Percentiles rank a stretch among this genome's conserved stretches.
phyloP scores from a whole-genome alignment of 495 filamentous ascomycete species.

The Hypomontagnella submonticulosa region DNA sequence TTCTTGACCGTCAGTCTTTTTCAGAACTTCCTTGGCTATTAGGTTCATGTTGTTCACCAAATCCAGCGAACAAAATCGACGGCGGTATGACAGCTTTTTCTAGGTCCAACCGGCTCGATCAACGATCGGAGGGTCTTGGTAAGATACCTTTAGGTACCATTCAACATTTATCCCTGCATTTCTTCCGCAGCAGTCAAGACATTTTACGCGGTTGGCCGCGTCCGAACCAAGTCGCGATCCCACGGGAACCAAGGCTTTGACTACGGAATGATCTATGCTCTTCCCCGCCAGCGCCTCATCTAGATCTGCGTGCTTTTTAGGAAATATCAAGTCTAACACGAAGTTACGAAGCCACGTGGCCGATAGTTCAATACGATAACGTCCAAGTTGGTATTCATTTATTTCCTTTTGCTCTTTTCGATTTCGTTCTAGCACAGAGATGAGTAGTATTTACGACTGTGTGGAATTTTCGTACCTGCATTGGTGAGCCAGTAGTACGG shows the following conservation, averaged over 20 bases:
- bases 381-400: background rate
- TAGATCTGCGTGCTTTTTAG: slow-evolving; percentile 6
- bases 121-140: slow-evolving; percentile 10
- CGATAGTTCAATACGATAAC: slow-evolving; percentile 13
- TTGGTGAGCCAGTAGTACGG: slow-evolving; percentile 36
- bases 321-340: slow-evolving; percentile 2
- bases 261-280: slow-evolving; percentile 32
- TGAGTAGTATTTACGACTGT: slow-evolving; percentile 18
- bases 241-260: slow-evolving; percentile 24
- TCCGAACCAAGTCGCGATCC: slow-evolving; percentile 19
- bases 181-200: slow-evolving; percentile 38
- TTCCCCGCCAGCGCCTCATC: slow-evolving; percentile 31
- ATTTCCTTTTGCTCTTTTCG: slow-evolving; percentile 7
- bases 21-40: background rate
- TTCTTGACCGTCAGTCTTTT: slow-evolving; percentile 1
- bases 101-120: slow-evolving; percentile 12
- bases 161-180: slow-evolving; percentile 34
- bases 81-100: background rate
- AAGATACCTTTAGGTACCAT: slow-evolving; percentile 15
- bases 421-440: slow-evolving; percentile 5
- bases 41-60: slow-evolving; percentile 6
- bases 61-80: slow-evolving; percentile 11
- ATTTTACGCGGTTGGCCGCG: slow-evolving; percentile 39
- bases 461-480: slow-evolving; percentile 37
- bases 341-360: background rate